Evolutionary conservation across 2,329 filamentous ascomycete genomes (phyloP).

Genomic region (Penicillium sclerotiorum): DNA sequence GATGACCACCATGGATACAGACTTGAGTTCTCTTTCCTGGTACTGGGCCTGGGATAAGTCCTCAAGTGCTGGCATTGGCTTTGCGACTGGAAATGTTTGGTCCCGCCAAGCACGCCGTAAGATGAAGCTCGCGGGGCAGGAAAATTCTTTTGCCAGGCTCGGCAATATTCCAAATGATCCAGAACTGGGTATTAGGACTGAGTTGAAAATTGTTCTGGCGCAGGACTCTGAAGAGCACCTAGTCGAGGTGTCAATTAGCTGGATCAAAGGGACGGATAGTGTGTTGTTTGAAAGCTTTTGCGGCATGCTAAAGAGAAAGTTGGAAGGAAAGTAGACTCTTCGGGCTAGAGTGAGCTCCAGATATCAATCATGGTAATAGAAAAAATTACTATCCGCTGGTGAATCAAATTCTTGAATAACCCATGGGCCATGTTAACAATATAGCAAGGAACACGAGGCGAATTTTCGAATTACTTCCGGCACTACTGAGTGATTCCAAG

Average conservation of each 20-base stretch:
- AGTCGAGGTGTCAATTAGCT: constrained; percentile 61
- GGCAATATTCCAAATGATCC: constrained; percentile 41
- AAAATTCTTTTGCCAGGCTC: constrained; percentile 27
- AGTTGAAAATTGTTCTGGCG: constrained; percentile 43
- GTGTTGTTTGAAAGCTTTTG: constrained; percentile 84
- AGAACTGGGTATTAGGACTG: constrained; percentile 62
- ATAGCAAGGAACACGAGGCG: no score
- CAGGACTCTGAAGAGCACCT: constrained; percentile 35
- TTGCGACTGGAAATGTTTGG: constrained; percentile 73
- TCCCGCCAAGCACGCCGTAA: constrained; percentile 70
- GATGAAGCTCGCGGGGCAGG: constrained; percentile 31
- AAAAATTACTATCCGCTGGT: no score
- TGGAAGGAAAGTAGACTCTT: constrained; percentile 24
- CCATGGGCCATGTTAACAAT: no score
- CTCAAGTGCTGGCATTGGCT: constrained; percentile 61
- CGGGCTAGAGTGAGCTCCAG: neutral
- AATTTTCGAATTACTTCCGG: no score
- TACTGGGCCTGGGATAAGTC: constrained; percentile 66
- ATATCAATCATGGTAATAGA: no score
- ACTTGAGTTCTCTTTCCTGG: constrained; percentile 61
- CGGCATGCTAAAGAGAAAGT: constrained; percentile 69
- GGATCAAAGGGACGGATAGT: constrained; percentile 74
- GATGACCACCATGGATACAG: constrained; percentile 45
- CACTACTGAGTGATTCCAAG: no score
- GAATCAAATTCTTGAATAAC: no score